These are phyloP conservation scores for Cadophora luteo-olivacea DNA, from an alignment of 2,329 filamentous ascomycete species.

Conservation along the genomic window DNA sequence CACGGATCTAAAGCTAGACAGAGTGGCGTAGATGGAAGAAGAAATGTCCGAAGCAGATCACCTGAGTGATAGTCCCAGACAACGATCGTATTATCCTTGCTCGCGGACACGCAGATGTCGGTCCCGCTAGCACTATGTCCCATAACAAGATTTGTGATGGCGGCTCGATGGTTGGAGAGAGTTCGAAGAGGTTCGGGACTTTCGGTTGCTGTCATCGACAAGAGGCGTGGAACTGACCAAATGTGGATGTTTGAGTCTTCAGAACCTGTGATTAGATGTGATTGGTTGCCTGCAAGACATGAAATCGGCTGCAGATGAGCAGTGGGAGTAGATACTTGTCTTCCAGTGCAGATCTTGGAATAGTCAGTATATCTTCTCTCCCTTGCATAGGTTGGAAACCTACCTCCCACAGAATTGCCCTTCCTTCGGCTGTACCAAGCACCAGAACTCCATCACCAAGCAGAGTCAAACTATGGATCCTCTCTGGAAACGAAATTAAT, in stretches of 20 bases:
- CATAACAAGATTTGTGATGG: conserved; percentile 67
- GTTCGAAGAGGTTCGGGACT: conserved; percentile 76
- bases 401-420: conserved; percentile 93
- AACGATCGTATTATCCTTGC: conserved; percentile 86
- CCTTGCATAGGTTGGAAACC: conserved; percentile 40
- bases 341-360: conserved; percentile 72
- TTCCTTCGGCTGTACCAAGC: conserved; percentile 83
- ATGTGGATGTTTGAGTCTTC: conserved; percentile 90
- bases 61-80: conserved; percentile 92
- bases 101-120: conserved; percentile 84
- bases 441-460: conserved; percentile 73
- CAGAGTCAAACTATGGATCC: conserved; percentile 79
- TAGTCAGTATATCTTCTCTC: conserved; percentile 28
- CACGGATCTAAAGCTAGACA: conserved; percentile 81
- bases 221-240: conserved; percentile 81
- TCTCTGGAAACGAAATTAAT: conserved; percentile 85
- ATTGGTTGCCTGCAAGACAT: conserved; percentile 73
- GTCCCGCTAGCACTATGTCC: conserved; percentile 75
- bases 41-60: conserved; percentile 77
- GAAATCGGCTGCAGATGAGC: conserved; percentile 84
- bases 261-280: conserved; percentile 78
- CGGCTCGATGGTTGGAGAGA: conserved; percentile 78
- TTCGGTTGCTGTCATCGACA: conserved; percentile 62
- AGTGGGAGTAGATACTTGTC: conserved; percentile 76
- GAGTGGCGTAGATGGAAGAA: conserved; percentile 76